These are phyloP conservation scores for Trametes cubensis DNA, from an alignment of 768 basidiomycete genomes.

Conservation along the genomic window DNA sequence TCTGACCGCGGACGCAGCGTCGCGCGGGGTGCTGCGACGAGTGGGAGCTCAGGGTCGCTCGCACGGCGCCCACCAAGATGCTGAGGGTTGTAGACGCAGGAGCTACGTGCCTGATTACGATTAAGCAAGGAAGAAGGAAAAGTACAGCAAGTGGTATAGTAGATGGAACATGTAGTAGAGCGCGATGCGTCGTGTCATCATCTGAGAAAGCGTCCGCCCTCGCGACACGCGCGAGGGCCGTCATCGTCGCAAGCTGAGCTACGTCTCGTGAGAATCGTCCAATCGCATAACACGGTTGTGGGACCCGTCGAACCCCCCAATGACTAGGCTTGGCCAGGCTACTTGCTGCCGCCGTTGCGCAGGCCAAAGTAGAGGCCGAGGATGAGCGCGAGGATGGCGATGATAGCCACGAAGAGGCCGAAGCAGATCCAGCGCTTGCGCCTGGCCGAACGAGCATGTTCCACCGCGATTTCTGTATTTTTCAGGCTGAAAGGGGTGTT, in stretches of 20 bases:
- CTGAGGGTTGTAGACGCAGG: neutral
- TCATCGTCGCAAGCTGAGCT: slow-evolving; percentile 1
- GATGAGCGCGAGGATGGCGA: slow-evolving; percentile 60
- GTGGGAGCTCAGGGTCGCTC: neutral
- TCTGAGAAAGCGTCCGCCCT: slow-evolving; percentile 1
- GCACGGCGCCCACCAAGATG: too few relatives aligned
- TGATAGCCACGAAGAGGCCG: slow-evolving; percentile 55
- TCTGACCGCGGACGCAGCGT: too few relatives aligned
- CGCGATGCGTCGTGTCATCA: slow-evolving; percentile 10
- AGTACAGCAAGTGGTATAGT: slow-evolving; percentile 19
- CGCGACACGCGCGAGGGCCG: neutral
- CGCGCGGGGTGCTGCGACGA: neutral
- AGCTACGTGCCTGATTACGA: neutral
- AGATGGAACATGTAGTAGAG: slow-evolving; percentile 14
- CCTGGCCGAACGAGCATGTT: slow-evolving; percentile 68
- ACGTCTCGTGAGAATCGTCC: slow-evolving; percentile 11
- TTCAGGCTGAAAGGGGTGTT: slow-evolving; percentile 44
- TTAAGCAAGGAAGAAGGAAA: neutral
- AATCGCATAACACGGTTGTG: neutral
- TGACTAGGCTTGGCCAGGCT: neutral
- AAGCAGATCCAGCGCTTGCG: slow-evolving; percentile 90
- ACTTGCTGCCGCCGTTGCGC: slow-evolving; percentile 9
- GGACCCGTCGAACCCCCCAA: neutral
- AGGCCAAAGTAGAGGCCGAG: slow-evolving; percentile 45
- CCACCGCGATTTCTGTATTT: slow-evolving; percentile 69